Evolutionary conservation across 1,284 basidiomycete genomes (phyloP).

Genomic region (Cerioporus squamosus): DNA sequence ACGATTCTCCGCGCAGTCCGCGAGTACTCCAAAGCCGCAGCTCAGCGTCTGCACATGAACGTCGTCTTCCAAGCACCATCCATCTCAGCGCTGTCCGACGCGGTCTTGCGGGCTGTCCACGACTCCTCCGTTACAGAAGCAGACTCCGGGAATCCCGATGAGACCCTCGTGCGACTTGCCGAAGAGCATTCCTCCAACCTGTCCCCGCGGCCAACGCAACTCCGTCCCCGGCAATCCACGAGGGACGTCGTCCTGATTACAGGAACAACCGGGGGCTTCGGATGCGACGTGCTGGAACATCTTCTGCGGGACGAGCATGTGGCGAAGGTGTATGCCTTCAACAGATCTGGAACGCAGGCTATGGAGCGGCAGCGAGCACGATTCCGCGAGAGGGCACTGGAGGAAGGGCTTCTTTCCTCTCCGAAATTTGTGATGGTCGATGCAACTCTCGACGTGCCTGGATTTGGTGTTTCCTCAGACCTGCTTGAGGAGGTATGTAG

Average conservation of each 20-base stretch:
- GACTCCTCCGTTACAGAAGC: conserved; percentile 28
- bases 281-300: conserved; percentile 23
- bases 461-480: conserved; percentile 33
- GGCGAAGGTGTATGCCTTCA: conserved; percentile 27
- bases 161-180: conserved; percentile 14
- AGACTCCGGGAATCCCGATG: conserved; percentile 7
- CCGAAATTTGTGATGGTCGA: conserved; percentile 39
- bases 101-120: conserved; percentile 18
- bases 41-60: conserved; percentile 29
- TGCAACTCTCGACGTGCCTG: conserved; percentile 32
- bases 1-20: conserved; percentile 33
- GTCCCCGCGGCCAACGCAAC: conserved; percentile 1
- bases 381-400: conserved; percentile 36
- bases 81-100: conserved; percentile 33
- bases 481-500: conserved; percentile 35
- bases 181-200: conserved; percentile 14
- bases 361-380: conserved; percentile 14
- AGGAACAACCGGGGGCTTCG: conserved; percentile 30
- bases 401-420: conserved; percentile 29
- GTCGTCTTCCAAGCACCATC: conserved; percentile 43
- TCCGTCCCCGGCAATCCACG: not conserved
- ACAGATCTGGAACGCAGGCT: conserved; percentile 12
- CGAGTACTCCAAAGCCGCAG: conserved; percentile 13
- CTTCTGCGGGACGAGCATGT: conserved; percentile 19
- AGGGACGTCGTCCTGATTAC: conserved; percentile 30